Base-by-base conservation (phyloP, 176 grass and related monocot genomes). In the Cocos nucifera region DNA sequence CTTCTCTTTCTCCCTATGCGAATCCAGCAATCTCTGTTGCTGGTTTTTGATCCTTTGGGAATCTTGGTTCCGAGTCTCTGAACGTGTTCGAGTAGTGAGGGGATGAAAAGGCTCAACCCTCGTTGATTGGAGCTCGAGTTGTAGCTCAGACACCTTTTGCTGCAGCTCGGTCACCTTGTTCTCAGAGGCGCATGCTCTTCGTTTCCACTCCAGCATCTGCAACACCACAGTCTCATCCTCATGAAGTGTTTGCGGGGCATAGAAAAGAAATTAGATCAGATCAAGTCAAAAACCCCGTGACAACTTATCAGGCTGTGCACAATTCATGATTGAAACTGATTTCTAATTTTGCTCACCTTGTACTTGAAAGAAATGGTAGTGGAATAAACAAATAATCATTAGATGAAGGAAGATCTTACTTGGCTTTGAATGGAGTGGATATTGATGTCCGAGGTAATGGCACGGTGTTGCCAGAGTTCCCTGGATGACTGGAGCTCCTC, bases 191-290 rank as follows among this genome's bases (percentile, higher is more conserved):
- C 49, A 75, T 28, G 80, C 80, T 30, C 58, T 73, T 20, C 66
- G 73, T 67, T 96, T 90, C 91, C 91, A 90, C 69, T 96, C 83
- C 51, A 82, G 55, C 58, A 82, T 76, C 91, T 96, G 81, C 15
- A 62, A 54, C 14, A 63, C 19, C 25, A 35, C 26, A 50, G 26
- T 27, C 26, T 1, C 28, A 30, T 30, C 28, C 28, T 30, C 28
- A 30, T 30, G 5, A 30, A 30, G 4, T 30, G 28, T 30, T 30
- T 30, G 1, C 5, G 1, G 1, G 28, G 28, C 4, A 6, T 30
- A 30, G 28, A 6, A 30, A 6, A 0, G 28, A 30, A 30, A 6
- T 30, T 30, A 6, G 28, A 30, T 5, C 28, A 30, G 4, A 44
- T 44, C 35, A 44, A 14, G 35, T 12, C 35, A 12, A 44, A 44